Base-by-base conservation (phyloP, 345 rosid species). In the Euphorbia lathyris region DNA sequence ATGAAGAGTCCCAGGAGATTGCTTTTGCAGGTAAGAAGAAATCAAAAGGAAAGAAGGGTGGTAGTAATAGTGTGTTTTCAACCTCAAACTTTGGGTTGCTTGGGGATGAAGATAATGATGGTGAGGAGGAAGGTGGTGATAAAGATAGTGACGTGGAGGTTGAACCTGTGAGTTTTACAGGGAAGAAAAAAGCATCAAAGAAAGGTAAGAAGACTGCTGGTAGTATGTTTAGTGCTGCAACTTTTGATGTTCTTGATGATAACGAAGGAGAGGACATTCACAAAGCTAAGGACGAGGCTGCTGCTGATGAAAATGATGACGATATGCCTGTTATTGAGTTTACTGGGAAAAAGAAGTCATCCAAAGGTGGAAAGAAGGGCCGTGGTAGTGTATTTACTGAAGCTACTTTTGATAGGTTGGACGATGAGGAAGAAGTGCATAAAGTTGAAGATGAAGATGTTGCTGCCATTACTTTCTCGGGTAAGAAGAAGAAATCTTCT, bases 401-500 rank as follows among this genome's bases (percentile, higher is more conserved):
- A 0, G 78, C 78, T 59, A 58, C 67, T 45, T 72, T 85, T 63
- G 79, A 72, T 68, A 85, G 53, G 11, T 59, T 87, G 7, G 81
- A 83, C 12, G 76, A 63, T 72, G 53, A 71, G 9, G 83, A 60
- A 40, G 76, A 76, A 34, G 81, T 63, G 30, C 67, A 83, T 26
- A 76, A 77, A 20, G 82, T 77, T 19, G 85, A 58, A 22, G 77
- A 74, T 27, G 72, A 77, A 12, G 84, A 77, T 60, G 72, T 66
- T 34, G 76, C 75, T 48, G 52, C 72, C 0, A 71, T 88, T 43
- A 70, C 88, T 42, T 85, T 90, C 76, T 70, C 85, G 5, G 96
- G 90, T 56, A 93, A 88, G 83, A 90, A 93, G 63, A 92, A 92
- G 83, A 92, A 87, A 74, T 85, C 93, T 19, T 86, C 90, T 17